Base-by-base conservation (phyloP, 2,329 filamentous ascomycete genomes). In the Aspergillus spinulosporus region DNA sequence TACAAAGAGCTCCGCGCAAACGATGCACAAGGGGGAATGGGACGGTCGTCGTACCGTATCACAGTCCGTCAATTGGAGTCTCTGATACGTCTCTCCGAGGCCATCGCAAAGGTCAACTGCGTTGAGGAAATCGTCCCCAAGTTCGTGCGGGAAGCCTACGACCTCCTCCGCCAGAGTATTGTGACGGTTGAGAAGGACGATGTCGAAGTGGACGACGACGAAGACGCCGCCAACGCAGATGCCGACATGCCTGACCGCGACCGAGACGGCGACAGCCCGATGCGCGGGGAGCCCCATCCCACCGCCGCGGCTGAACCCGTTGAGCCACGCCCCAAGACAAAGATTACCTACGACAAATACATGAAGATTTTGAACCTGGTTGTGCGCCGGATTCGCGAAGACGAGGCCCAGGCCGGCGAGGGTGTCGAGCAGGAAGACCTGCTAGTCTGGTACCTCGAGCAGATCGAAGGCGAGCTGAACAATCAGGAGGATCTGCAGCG, bases 181-280 rank as follows among this genome's bases (percentile, higher is more conserved):
- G 97, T 99, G 67, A 94, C 89, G 1, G 94, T 99, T 28, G 94
- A 99, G 75, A 94, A 97, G 69, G 94, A 99, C 66, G 94, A 99
- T 66, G 87, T 99, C 12, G 93, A 97, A 69, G 88, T 99, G 59
- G 91, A 96, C 52, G 92, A 92, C 4, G 88, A 90, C 2, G 88
- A 85, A 15, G 79, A 73, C 69, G 66, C 59, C 21, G 75, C 75
- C 12, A 78, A 76, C 7, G 76, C 76, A 9, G 76, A 76, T 2
- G 78, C 80, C 11, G 82, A 82, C 2, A 80, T 80, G 40, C 79
- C 73, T 0, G 76, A 74, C 63, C 66, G 73, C 66, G 74, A 81
- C 64, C 64, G 74, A 57, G 74, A 82, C 64, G 77, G 78, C 42
- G 74, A 84, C 60, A 79, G 78, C 37, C 77, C 80, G 2, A 84